Percentiles rank a stretch among this genome's conserved stretches.
Conservation (phyloP, 2,329 filamentous ascomycete genomes). For the Ustilaginoidea virens region DNA sequence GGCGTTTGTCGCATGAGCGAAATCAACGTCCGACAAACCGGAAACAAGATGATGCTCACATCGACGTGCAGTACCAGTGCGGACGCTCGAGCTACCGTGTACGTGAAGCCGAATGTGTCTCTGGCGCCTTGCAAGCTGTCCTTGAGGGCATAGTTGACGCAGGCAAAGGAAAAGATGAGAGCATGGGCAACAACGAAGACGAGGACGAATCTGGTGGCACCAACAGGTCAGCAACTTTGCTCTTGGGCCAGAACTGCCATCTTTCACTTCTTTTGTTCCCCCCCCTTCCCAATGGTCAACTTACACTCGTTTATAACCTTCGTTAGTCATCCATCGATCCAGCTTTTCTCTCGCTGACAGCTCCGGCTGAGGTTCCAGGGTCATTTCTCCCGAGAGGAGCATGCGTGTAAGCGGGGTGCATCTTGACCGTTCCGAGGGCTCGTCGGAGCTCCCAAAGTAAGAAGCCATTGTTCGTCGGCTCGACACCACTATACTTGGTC, state of each 20-base stretch:
- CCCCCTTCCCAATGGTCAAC: too few relatives aligned
- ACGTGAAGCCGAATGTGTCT: slow-evolving; percentile 58
- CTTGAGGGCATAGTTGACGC: slow-evolving; percentile 66
- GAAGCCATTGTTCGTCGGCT: slow-evolving; percentile 16
- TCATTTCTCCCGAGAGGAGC: slow-evolving; percentile 72
- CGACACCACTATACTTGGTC: too few relatives aligned
- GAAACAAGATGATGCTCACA: slow-evolving; percentile 62
- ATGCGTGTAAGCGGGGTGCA: slow-evolving; percentile 72
- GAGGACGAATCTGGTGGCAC: slow-evolving; percentile 53
- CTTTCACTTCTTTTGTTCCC: too few relatives aligned
- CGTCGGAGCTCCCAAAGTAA: slow-evolving; percentile 13
- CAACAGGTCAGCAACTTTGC: not conserved
- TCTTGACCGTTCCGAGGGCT: slow-evolving; percentile 54
- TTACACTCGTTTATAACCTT: slow-evolving; percentile 67
- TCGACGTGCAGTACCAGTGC: slow-evolving; percentile 71
- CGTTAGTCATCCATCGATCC: slow-evolving; percentile 80
- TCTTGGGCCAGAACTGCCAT: too few relatives aligned
- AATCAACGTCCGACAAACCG: slow-evolving; percentile 72
- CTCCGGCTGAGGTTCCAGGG: slow-evolving; percentile 53
- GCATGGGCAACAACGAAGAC: slow-evolving; percentile 59
- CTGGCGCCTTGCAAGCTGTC: slow-evolving; percentile 54
- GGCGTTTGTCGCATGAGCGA: slow-evolving; percentile 68
- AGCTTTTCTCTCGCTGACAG: slow-evolving; percentile 57
- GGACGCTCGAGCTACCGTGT: slow-evolving; percentile 59
- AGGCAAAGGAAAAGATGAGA: slow-evolving; percentile 66